Conservation (phyloP, 371 early-diverging fungal genomes). For the Blastocladiella emersonii region DNA sequence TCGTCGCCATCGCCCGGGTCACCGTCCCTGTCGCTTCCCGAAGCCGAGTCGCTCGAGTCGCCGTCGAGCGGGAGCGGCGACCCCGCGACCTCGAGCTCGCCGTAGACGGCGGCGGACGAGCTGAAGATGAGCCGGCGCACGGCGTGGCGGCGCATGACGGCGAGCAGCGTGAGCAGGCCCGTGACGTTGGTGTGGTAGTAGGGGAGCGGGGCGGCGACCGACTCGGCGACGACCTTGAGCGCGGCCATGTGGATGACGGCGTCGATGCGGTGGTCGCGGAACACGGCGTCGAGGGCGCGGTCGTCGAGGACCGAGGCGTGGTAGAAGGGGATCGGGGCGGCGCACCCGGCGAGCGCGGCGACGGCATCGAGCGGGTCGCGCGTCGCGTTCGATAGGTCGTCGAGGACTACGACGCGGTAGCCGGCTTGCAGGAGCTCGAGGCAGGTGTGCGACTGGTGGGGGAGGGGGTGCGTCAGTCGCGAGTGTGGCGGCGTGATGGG, state of each 20-base stretch:
- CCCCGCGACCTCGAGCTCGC: conserved; percentile 26
- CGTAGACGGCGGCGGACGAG: conserved; percentile 76
- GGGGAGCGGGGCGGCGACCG: conserved; percentile 55
- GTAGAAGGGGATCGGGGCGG: conserved; percentile 43
- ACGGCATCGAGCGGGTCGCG: conserved; percentile 52
- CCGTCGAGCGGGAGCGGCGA: neutral
- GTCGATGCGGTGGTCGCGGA: conserved; percentile 41
- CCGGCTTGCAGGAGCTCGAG: conserved; percentile 56
- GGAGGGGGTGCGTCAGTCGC: no score
- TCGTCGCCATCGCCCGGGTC: no score
- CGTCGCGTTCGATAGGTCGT: conserved; percentile 64
- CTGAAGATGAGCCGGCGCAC: conserved; percentile 71
- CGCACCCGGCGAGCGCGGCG: conserved; percentile 39
- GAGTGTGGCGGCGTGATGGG: neutral
- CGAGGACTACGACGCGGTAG: conserved; percentile 60
- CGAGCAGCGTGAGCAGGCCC: conserved; percentile 57
- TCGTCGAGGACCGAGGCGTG: conserved; percentile 54
- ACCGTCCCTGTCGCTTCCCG: neutral
- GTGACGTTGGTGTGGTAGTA: conserved; percentile 81
- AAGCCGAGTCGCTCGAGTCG: neutral
- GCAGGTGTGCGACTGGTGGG: conserved; percentile 52
- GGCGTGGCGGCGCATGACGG: conserved; percentile 43
- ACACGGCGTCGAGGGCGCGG: conserved; percentile 44
- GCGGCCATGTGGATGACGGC: conserved; percentile 86
- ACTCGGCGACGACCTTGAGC: conserved; percentile 80